Evolutionary conservation across 257 asterid species (phyloP).

Genomic region (Jasminum sambac): DNA sequence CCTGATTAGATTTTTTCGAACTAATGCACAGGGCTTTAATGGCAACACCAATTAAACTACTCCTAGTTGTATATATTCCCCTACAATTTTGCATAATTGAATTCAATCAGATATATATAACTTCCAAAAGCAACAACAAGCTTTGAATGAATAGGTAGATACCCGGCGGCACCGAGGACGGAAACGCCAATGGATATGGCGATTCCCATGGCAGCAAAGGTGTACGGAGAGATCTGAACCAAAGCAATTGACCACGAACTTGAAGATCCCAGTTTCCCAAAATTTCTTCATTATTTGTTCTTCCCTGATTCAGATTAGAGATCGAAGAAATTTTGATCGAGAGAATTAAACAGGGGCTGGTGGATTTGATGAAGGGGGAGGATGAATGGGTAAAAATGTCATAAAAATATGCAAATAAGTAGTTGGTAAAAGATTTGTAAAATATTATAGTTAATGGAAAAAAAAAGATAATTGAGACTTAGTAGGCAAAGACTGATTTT

Average conservation of each 20-base stretch:
- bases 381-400: no score
- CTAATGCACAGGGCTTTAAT: conserved; percentile 80
- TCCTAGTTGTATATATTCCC: conserved; percentile 81
- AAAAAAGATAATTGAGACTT: no score
- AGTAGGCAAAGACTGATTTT: no score
- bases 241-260: conserved; percentile 90
- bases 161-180: conserved; percentile 99
- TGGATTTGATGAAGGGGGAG: not conserved
- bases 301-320: conserved; percentile 16
- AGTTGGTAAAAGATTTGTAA: no score
- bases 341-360: conserved; percentile 9
- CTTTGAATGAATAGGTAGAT: conserved; percentile 6
- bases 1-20: conserved; percentile 83
- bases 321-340: conserved; percentile 28
- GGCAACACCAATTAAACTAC: conserved; percentile 85
- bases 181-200: conserved; percentile 95
- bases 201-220: conserved; percentile 90
- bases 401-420: no score
- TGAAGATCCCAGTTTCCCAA: conserved; percentile 43
- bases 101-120: conserved; percentile 7
- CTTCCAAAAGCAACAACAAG: not conserved
- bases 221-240: conserved; percentile 92
- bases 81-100: conserved; percentile 27
- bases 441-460: no score
- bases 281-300: conserved; percentile 5